A percentile compares a stretch with the other conserved stretches of the same genome.
phyloP scores from a whole-genome alignment of 2,329 filamentous ascomycete genomes.

The Aureobasidium melanogenum region DNA sequence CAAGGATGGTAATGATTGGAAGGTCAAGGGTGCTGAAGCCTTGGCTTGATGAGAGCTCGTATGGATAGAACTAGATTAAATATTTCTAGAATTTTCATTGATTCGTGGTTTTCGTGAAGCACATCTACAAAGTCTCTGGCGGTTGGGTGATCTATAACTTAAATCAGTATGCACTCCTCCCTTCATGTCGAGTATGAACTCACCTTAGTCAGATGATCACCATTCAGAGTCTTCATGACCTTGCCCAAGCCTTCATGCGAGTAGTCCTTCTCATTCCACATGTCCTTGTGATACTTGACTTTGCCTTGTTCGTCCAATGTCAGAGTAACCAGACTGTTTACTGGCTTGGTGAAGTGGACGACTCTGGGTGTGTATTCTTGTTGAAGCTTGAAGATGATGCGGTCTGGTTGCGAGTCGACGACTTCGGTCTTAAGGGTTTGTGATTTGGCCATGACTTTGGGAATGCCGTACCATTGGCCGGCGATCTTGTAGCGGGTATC shows the following conservation, averaged over 20 bases:
- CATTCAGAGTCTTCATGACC: constrained; percentile 42
- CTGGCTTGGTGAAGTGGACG: constrained; percentile 28
- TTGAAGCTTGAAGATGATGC: constrained; percentile 40
- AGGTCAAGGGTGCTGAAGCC: constrained; percentile 14
- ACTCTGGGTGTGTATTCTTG: constrained; percentile 39
- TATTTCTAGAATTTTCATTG: not conserved
- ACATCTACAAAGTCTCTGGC: constrained; percentile 10
- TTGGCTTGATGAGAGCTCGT: not conserved
- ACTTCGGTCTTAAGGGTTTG: constrained; percentile 35
- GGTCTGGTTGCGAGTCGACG: constrained; percentile 28
- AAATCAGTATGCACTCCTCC: not conserved
- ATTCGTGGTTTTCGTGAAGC: not conserved
- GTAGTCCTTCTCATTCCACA: constrained; percentile 44
- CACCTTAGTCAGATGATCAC: constrained; percentile 34
- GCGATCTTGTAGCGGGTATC: constrained; percentile 43
- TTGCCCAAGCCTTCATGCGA: constrained; percentile 39
- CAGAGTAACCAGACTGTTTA: constrained; percentile 35
- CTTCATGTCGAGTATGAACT: not conserved
- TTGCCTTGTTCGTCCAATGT: constrained; percentile 32
- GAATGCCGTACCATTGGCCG: constrained; percentile 22
- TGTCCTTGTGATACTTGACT: constrained; percentile 41
- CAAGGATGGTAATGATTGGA: constrained; percentile 27
- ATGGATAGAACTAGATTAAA: not conserved
- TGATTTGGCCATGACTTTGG: constrained; percentile 33
- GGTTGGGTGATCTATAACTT: constrained; percentile 12